Percentiles rank a stretch among this genome's conserved stretches.
Evolutionary conservation across 306 rosid species (phyloP).

Genomic region (Oxytropis ochrocephala): DNA sequence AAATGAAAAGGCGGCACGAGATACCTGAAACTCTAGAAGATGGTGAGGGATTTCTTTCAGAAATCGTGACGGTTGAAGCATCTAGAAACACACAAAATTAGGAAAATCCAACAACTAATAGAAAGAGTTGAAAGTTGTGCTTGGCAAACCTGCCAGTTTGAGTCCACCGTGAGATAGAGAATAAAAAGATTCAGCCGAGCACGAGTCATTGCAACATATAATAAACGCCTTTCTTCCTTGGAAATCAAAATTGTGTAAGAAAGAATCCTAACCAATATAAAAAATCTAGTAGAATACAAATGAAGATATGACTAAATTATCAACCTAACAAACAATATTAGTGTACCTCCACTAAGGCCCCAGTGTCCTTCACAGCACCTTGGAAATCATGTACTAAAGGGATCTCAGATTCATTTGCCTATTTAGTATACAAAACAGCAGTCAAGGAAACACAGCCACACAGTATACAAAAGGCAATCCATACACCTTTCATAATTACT

Average conservation of each 20-base stretch:
- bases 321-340: conserved; percentile 14
- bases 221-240: conserved; percentile 87
- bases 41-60: conserved; percentile 81
- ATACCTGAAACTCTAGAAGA: conserved; percentile 78
- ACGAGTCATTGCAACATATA: conserved; percentile 99
- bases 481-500: background rate
- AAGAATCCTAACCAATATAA: background rate
- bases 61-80: conserved; percentile 92
- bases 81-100: conserved; percentile 39
- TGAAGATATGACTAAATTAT: background rate
- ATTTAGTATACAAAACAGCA: conserved; percentile 22
- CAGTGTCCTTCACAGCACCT: conserved; percentile 54
- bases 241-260: conserved; percentile 28
- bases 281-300: background rate
- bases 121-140: background rate
- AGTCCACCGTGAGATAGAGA: conserved; percentile 63
- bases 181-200: conserved; percentile 70
- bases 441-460: background rate
- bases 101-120: background rate
- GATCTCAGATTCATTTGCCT: conserved; percentile 93
- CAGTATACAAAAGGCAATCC: background rate
- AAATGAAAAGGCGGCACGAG: conserved; percentile 17
- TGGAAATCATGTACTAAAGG: conserved; percentile 76
- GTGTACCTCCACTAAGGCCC: conserved; percentile 66
- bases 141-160: conserved; percentile 76